Conservation (phyloP, 2,329 filamentous ascomycete species). For the Scleromitrula shiraiana region DNA sequence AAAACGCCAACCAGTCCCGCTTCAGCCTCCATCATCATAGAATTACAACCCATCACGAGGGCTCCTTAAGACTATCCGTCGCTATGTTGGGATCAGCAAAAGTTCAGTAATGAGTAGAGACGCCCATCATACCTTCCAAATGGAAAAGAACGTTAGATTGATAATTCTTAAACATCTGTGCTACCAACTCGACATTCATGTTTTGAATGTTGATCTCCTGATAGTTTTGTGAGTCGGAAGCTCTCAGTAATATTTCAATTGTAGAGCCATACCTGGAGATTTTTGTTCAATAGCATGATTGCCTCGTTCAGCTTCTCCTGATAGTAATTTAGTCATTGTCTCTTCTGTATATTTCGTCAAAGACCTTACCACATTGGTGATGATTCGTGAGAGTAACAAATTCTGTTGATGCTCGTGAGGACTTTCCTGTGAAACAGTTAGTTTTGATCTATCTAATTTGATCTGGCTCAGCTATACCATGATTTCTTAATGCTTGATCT, state of each 20-base stretch:
- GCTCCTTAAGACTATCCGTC: conserved; percentile 76
- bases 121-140: conserved; percentile 65
- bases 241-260: not conserved
- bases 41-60: conserved; percentile 39
- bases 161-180: conserved; percentile 99
- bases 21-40: too few species aligned
- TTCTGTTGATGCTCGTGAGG: conserved; percentile 98
- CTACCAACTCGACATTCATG: conserved; percentile 96
- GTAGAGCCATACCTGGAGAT: conserved; percentile 59
- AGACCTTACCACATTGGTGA: conserved; percentile 84
- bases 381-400: conserved; percentile 85
- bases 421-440: conserved; percentile 56
- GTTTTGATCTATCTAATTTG: not conserved
- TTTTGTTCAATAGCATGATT: conserved; percentile 85
- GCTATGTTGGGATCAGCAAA: conserved; percentile 41
- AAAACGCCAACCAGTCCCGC: too few species aligned
- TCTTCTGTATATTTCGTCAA: not conserved
- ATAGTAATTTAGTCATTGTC: conserved; percentile 5
- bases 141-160: conserved; percentile 97
- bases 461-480: conserved; percentile 11
- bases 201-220: conserved; percentile 98
- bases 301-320: conserved; percentile 98
- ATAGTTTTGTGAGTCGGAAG: conserved; percentile 1
- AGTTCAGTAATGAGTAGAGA: conserved; percentile 6
- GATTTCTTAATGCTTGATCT: not conserved